Evolutionary conservation across 805 yeast genomes (phyloP).

Genomic region (Hanseniaspora occidentalis): DNA sequence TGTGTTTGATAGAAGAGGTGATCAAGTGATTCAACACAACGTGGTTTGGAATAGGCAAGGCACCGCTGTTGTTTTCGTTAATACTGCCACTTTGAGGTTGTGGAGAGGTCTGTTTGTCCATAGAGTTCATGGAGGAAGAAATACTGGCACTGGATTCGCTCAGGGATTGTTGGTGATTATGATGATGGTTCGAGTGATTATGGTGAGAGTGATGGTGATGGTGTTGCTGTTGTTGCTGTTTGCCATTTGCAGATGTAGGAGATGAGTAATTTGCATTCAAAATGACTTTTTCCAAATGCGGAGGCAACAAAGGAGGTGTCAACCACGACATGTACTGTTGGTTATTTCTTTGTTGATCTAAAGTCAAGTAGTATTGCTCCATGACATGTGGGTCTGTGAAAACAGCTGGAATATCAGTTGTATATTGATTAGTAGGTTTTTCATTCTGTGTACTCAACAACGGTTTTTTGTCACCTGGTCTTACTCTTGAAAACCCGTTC

Average conservation of each 20-base stretch:
- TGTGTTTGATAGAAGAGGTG: conserved; percentile 89
- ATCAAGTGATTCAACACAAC: conserved; percentile 90
- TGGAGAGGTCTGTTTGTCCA: neutral
- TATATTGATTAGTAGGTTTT: conserved; percentile 29
- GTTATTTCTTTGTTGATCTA: conserved; percentile 54
- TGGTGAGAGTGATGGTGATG: conserved; percentile 14
- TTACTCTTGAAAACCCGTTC: conserved; percentile 64
- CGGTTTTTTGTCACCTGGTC: conserved; percentile 36
- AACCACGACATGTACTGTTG: conserved; percentile 48
- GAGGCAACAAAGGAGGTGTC: conserved; percentile 94
- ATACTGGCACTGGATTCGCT: neutral
- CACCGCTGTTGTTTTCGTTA: conserved; percentile 73
- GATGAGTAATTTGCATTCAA: conserved; percentile 49
- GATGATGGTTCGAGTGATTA: conserved; percentile 1
- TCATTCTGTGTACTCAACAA: conserved; percentile 1
- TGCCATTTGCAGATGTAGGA: conserved; percentile 15
- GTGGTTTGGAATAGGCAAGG: conserved; percentile 87
- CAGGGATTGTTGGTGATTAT: neutral
- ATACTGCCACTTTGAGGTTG: conserved; percentile 17
- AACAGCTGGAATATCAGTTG: conserved; percentile 66
- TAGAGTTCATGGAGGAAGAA: neutral
- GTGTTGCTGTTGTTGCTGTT: conserved; percentile 7
- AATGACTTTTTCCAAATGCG: conserved; percentile 89
- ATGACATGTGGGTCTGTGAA: conserved; percentile 77
- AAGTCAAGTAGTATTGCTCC: conserved; percentile 72